These are phyloP conservation scores for Solanum tarapatanum DNA, from an alignment of 257 asterid species.

Conservation along the genomic window DNA sequence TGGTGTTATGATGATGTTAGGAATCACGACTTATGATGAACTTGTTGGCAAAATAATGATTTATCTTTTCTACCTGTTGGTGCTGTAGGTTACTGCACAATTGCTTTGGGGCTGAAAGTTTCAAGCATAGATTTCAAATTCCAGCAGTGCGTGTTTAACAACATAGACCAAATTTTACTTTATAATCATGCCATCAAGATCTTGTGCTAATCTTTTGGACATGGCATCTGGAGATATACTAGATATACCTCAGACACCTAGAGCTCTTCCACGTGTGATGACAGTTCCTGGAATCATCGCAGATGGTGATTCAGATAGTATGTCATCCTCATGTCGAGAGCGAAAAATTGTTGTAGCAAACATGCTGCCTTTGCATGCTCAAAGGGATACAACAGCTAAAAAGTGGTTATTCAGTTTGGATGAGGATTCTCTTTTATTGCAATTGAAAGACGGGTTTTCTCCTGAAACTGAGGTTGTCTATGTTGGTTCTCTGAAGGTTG, in stretches of 20 bases:
- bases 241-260: conserved; percentile 57
- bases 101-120: not conserved
- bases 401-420: conserved; percentile 65
- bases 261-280: conserved; percentile 72
- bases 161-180: not conserved
- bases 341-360: conserved; percentile 75
- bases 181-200: conserved; percentile 48
- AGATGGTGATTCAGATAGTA: conserved; percentile 64
- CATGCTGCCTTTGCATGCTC: conserved; percentile 70
- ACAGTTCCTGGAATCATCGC: conserved; percentile 59
- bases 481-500: conserved; percentile 81
- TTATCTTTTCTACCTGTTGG: not conserved
- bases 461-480: conserved; percentile 67
- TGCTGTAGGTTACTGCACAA: not conserved
- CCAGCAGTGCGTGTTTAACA: not conserved
- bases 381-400: conserved; percentile 40
- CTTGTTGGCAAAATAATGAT: not conserved
- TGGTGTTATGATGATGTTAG: not conserved
- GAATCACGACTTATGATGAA: not conserved
- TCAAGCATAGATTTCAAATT: not conserved
- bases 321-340: conserved; percentile 39
- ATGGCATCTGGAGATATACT: conserved; percentile 46
- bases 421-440: conserved; percentile 65
- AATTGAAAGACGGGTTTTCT: conserved; percentile 73
- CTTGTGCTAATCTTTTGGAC: conserved; percentile 57